Percentiles rank a stretch among this genome's conserved stretches.
Conservation (phyloP, 352 stramenopile genomes). For the Pythium volutum region DNA sequence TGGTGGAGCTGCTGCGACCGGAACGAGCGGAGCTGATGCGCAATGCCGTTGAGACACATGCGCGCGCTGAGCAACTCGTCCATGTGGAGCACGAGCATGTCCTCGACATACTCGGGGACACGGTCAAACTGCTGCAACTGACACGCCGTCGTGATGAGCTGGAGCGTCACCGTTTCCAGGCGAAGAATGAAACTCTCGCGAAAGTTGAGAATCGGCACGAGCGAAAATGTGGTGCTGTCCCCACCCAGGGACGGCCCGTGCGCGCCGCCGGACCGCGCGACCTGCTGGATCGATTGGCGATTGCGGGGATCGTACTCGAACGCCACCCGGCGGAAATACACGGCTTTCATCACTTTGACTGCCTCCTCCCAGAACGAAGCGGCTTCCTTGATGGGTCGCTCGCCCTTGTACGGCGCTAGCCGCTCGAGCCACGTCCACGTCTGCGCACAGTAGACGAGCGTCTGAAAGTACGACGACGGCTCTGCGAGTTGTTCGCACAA, state of each 20-base stretch:
- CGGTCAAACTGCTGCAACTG: conserved; percentile 80
- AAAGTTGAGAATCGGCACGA: conserved; percentile 83
- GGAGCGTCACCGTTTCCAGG: conserved; percentile 62
- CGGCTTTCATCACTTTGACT: conserved; percentile 65
- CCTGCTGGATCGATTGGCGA: conserved; percentile 21
- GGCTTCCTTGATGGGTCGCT: conserved; percentile 71
- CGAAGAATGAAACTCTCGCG: conserved; percentile 70
- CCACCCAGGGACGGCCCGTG: conserved; percentile 9
- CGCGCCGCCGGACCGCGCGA: conserved; percentile 23
- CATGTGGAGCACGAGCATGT: conserved; percentile 57
- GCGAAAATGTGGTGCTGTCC: conserved; percentile 42
- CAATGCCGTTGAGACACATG: conserved; percentile 71
- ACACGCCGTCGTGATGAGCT: conserved; percentile 69
- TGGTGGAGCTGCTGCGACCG: conserved; percentile 47
- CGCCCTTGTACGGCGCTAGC: conserved; percentile 73
- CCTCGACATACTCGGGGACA: conserved; percentile 69
- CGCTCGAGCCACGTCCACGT: conserved; percentile 79
- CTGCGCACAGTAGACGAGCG: conserved; percentile 60
- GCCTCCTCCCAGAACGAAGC: conserved; percentile 80
- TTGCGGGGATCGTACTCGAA: conserved; percentile 45
- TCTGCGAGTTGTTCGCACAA: conserved; percentile 70
- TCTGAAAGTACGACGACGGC: conserved; percentile 49
- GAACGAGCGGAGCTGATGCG: conserved; percentile 69
- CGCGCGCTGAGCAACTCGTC: conserved; percentile 74
- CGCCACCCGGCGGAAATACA: conserved; percentile 74